phyloP scores from a whole-genome alignment of 2,329 filamentous ascomycete genomes.

The Thielaviopsis ethacetica region DNA sequence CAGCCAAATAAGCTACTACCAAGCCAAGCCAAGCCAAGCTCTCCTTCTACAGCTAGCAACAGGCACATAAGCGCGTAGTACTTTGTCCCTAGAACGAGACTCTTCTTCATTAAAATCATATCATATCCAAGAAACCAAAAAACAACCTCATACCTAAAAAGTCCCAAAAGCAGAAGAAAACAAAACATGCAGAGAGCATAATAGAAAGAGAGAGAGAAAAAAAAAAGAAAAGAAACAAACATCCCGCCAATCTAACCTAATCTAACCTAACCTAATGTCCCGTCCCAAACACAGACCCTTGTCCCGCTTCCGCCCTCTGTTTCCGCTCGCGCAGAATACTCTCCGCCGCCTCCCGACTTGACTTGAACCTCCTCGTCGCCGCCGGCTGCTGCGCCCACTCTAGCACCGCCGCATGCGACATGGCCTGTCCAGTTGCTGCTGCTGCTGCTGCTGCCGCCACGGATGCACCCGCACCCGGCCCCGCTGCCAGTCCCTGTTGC shows the following conservation, averaged over 20 bases:
- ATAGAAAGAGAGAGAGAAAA: background rate
- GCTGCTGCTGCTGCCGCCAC: background rate
- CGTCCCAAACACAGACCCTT: background rate
- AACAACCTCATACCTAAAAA: background rate
- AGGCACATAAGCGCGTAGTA: too few species aligned
- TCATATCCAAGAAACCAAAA: background rate
- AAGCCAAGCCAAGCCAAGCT: too few species aligned
- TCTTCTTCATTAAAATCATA: too few species aligned
- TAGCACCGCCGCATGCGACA: slow-evolving; percentile 8
- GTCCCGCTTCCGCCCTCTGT: background rate
- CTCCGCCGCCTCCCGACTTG: slow-evolving; percentile 9
- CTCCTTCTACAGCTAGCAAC: too few species aligned
- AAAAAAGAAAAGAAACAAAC: background rate
- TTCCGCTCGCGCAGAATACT: slow-evolving; percentile 10
- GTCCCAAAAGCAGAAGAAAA: background rate
- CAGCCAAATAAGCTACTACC: too few species aligned
- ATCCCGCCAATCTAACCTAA: background rate
- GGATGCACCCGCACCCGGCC: background rate
- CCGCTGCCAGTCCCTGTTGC: background rate
- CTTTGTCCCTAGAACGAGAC: too few species aligned
- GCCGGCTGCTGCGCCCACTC: slow-evolving; percentile 10
- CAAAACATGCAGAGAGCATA: background rate
- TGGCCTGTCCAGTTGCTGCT: background rate
- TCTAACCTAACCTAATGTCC: background rate
- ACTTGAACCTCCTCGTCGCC: slow-evolving; percentile 9